phyloP scores from a whole-genome alignment of 805 yeast genomes.

The Wickerhamia fluorescens region DNA sequence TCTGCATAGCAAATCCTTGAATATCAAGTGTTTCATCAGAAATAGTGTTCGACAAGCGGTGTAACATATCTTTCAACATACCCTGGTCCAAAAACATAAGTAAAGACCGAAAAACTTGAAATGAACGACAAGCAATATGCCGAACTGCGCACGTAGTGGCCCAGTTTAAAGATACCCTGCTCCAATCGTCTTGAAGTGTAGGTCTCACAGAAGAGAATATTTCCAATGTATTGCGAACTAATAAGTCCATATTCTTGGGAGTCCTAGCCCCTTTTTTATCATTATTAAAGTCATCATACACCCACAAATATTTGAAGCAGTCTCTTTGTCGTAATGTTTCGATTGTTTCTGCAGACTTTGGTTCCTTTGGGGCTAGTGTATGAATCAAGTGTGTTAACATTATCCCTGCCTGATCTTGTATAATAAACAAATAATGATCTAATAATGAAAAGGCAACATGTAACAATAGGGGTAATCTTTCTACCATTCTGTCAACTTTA shows the following conservation, averaged over 20 bases:
- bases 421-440: slow-evolving; percentile 80
- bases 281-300: slow-evolving; percentile 75
- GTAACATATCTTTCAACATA: slow-evolving; percentile 91
- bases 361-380: slow-evolving; percentile 49
- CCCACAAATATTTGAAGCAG: slow-evolving; percentile 52
- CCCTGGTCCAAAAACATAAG: slow-evolving; percentile 74
- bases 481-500: slow-evolving; percentile 54
- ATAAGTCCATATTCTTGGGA: slow-evolving; percentile 75
- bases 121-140: slow-evolving; percentile 94
- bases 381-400: slow-evolving; percentile 68
- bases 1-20: slow-evolving; percentile 96
- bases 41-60: slow-evolving; percentile 85
- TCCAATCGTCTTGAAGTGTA: slow-evolving; percentile 77
- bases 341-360: slow-evolving; percentile 50
- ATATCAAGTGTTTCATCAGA: slow-evolving; percentile 85
- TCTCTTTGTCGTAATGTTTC: slow-evolving; percentile 50
- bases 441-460: slow-evolving; percentile 75
- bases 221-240: slow-evolving; percentile 57
- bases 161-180: slow-evolving; percentile 77
- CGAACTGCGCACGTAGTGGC: slow-evolving; percentile 97
- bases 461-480: slow-evolving; percentile 61
- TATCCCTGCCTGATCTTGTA: slow-evolving; percentile 78
- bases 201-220: slow-evolving; percentile 42
- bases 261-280: slow-evolving; percentile 74
- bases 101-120: slow-evolving; percentile 83